A percentile compares a stretch with the other conserved stretches of the same genome.
Evolutionary conservation across 78 protist species (phyloP).

Genomic region (slime mould (Dictyostelium discoideum)): DNA sequence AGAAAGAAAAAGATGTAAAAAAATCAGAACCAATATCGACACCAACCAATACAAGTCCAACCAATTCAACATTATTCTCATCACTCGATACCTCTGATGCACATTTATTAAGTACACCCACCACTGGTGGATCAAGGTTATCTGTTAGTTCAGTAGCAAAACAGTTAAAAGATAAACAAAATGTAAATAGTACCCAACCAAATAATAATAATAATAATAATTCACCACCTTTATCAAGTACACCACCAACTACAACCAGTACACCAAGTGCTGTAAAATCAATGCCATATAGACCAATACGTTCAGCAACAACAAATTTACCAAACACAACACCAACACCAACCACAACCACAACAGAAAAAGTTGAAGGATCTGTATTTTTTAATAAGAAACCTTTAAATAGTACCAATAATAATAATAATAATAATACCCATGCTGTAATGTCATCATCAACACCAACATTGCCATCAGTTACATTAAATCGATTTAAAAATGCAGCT

Average conservation of each 20-base stretch:
- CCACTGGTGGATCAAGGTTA: not conserved
- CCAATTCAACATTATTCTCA: not conserved
- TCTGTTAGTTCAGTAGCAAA: constrained; percentile 45
- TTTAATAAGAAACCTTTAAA: not conserved
- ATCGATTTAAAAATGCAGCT: not conserved
- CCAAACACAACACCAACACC: not conserved
- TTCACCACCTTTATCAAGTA: constrained; percentile 7
- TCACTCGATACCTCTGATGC: not conserved
- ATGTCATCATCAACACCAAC: constrained; percentile 27
- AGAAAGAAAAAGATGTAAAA: not conserved
- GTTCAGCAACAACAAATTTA: not conserved
- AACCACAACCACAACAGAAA: not conserved
- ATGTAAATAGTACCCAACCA: not conserved
- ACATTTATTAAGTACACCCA: not conserved
- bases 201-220: not conserved
- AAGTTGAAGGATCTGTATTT: not conserved
- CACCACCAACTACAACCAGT: constrained; percentile 4
- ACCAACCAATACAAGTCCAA: not conserved
- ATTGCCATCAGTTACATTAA: not conserved
- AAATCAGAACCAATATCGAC: not conserved
- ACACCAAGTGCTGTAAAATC: not conserved
- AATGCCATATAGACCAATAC: not conserved
- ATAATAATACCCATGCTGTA: not conserved
- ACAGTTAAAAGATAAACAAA: constrained; percentile 21
- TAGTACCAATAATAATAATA: not conserved